phyloP scores from a whole-genome alignment of 495 filamentous ascomycete genomes.

The Patellaria atrata region DNA sequence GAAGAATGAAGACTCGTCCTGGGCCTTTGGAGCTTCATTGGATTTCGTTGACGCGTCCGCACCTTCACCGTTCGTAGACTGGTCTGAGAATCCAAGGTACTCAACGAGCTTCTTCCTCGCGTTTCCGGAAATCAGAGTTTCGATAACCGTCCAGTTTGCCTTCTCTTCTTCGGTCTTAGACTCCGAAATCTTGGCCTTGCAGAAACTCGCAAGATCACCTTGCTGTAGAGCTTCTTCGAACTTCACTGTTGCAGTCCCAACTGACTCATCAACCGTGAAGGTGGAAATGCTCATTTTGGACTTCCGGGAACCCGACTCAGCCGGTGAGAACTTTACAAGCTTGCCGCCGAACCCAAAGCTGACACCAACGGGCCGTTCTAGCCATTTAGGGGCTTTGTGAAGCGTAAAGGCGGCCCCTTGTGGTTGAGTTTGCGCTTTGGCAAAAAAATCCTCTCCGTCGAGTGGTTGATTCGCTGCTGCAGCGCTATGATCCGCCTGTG shows the following conservation, averaged over 20 bases:
- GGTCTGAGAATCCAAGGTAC: conserved; percentile 69
- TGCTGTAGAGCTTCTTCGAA: conserved; percentile 74
- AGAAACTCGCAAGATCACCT: conserved; percentile 65
- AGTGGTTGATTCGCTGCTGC: conserved; percentile 50
- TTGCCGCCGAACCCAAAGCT: conserved; percentile 96
- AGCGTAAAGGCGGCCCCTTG: conserved; percentile 82
- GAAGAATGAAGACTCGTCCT: conserved; percentile 53
- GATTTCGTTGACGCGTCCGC: conserved; percentile 18
- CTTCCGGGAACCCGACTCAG: conserved; percentile 41
- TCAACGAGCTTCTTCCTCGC: conserved; percentile 67
- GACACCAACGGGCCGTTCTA: conserved; percentile 69
- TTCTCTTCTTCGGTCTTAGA: conserved; percentile 80
- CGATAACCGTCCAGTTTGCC: conserved; percentile 87
- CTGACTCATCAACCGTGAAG: conserved; percentile 75
- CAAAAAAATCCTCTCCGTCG: conserved; percentile 95
- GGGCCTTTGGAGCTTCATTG: conserved; percentile 24
- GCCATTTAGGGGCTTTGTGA: conserved; percentile 75
- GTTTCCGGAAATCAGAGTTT: conserved; percentile 70
- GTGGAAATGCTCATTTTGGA: conserved; percentile 72
- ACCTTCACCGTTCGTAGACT: conserved; percentile 37
- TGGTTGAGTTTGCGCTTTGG: conserved; percentile 76
- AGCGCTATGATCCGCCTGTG: conserved; percentile 34
- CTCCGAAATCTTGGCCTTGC: conserved; percentile 56
- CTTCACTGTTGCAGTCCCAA: conserved; percentile 67
- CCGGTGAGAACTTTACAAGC: conserved; percentile 57